Base-by-base conservation (phyloP, 2,329 filamentous ascomycete genomes). In the Cladosporium sp. region DNA sequence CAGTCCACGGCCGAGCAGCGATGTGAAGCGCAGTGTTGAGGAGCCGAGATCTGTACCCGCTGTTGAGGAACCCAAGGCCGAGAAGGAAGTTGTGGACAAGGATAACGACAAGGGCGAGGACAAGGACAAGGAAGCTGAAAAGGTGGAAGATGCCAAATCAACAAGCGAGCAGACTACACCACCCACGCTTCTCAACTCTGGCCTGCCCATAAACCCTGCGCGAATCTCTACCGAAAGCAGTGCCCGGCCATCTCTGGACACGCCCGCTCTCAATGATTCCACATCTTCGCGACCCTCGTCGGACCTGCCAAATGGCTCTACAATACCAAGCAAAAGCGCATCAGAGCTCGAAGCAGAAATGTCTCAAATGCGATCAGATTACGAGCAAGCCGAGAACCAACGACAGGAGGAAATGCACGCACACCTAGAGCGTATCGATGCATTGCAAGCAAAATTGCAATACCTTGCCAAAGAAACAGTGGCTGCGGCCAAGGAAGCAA, bases 381-480 rank as follows among this genome's bases (percentile, higher is more conserved):
- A 86, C 56, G 80, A 83, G 57, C 78, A 80, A 32, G 81, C 82
- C 0, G 81, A 87, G 66, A 79, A 79, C 36, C 85, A 88, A 67
- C 87, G 91, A 69, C 89, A 94, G 65, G 91, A 95, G 71, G 95
- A 98, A 75, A 85, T 93, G 48, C 88, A 95, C 72, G 85, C 85
- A 58, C 92, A 97, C 68, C 85, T 94, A 7, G 95, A 99, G 78
- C 88, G 91, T 39, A 95, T 97, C 64, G 95, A 99, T 80, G 91
- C 93, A 4, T 80, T 99, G 1, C 92, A 98, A 76, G 88, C 92
- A 7, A 98, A 99, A 75, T 81, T 99, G 30, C 90, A 93, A 70
- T 97, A 96, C 73, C 81, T 99, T 14, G 89, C 93, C 2, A 90
- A 90, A 67, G 91, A 93, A 73, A 89, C 91, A 14, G 87, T 90